phyloP scores from a whole-genome alignment of 495 filamentous ascomycete genomes.

The Trichodelitschia bisporula region DNA sequence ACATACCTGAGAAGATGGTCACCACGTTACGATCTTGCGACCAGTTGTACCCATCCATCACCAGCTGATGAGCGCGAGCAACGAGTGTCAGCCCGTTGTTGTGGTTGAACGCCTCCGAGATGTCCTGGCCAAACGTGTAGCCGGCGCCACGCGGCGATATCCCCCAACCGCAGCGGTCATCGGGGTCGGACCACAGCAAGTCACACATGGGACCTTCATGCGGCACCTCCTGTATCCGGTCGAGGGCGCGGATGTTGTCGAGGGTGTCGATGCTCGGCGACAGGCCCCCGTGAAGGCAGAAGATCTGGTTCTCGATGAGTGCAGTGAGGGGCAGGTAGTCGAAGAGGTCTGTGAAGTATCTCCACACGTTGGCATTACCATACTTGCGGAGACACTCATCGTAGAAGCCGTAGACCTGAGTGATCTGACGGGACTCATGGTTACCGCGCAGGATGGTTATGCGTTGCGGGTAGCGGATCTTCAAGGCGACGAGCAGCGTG shows the following conservation, averaged over 20 bases:
- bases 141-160: slow-evolving; percentile 92
- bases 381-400: slow-evolving; percentile 96
- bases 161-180: slow-evolving; percentile 96
- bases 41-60: slow-evolving; percentile 99
- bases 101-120: slow-evolving; percentile 98
- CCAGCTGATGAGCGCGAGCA: slow-evolving; percentile 81
- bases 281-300: slow-evolving; percentile 89
- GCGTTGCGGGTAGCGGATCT: slow-evolving; percentile 92
- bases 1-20: slow-evolving; percentile 89
- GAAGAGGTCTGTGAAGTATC: slow-evolving; percentile 95
- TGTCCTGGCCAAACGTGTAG: slow-evolving; percentile 98
- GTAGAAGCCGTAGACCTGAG: slow-evolving; percentile 96
- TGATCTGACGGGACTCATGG: slow-evolving; percentile 94
- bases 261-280: slow-evolving; percentile 80
- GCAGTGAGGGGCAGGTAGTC: slow-evolving; percentile 96
- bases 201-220: slow-evolving; percentile 99
- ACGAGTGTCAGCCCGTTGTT: slow-evolving; percentile 96
- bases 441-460: slow-evolving; percentile 95
- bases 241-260: slow-evolving; percentile 85
- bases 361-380: slow-evolving; percentile 88
- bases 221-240: slow-evolving; percentile 93
- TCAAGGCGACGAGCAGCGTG: slow-evolving; percentile 79
- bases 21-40: slow-evolving; percentile 91
- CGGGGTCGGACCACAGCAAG: slow-evolving; percentile 89
- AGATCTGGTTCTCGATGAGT: slow-evolving; percentile 98